Evolutionary conservation across 176 grass and related monocot genomes (phyloP), one percentile per base, ranked within the genome.

Genomic region (Metroxylon sagu): DNA sequence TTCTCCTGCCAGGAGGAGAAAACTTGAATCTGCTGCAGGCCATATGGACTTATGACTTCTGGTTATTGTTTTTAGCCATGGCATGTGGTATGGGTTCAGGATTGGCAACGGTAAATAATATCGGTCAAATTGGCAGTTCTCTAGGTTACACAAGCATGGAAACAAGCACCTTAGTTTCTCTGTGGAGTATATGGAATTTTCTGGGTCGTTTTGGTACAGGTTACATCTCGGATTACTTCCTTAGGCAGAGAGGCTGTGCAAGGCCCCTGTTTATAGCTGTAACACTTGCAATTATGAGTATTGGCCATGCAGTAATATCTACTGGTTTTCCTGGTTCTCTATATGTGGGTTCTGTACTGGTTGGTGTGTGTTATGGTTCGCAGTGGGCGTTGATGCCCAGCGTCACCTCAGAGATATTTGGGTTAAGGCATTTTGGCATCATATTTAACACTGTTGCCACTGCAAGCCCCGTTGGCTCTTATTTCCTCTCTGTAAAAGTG

Each of bases 111-210:
- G 79, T 91, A 64, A 86, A 91, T 70, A 91, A 86, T n/a, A 91
- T 91, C 49, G 77, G 88, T 57, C 88, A 91, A 68, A 91, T 91
- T 0, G 88, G 88, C 2, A 52, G 56, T 16, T 86, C 88, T 19
- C 76, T 91, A 3, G 83, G 88, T 31, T 91, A 91, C 83, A 60
- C 56, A 4, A 68, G 3, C 63, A 66, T 64, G 49, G 83, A 80
- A 61, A 91, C 83, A 3, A 69, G 66, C 65, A 91, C 83, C 0
- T 74, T 86, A 15, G 75, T 91, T 19, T 91, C 83, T 3, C 57
- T 91, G 3, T 91, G 83, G 83, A 86, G 76, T 59, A 86, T 91
- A 31, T 91, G 79, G 87, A 91, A 83, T 71, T 91, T 91, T 58
- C 67, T 84, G 0, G 87, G 87, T 14, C 74, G 83, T 50, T 86